Conservation (phyloP, 805 yeast species). For the Teunomyces lycoperdinae region DNA sequence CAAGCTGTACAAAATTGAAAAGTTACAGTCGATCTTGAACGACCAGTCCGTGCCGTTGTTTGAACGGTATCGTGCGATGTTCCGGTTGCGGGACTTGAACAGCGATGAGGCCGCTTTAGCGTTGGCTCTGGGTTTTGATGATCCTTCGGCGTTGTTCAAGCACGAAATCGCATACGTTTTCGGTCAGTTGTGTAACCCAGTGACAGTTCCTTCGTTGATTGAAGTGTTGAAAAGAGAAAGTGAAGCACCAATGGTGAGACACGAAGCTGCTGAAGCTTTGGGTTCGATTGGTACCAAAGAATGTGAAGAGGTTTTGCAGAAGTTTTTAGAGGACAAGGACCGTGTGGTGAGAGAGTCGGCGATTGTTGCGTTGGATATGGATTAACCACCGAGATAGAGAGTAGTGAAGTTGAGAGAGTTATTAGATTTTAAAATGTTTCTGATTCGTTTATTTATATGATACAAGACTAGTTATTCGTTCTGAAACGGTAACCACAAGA, state of each 20-base stretch:
- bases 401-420: slow-evolving; percentile 65
- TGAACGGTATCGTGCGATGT: slow-evolving; percentile 97
- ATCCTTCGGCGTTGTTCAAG: slow-evolving; percentile 89
- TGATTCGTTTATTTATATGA: neutral
- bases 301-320: slow-evolving; percentile 81
- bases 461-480: slow-evolving; percentile 66
- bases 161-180: slow-evolving; percentile 98
- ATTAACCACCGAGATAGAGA: slow-evolving; percentile 86
- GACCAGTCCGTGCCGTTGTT: slow-evolving; percentile 78
- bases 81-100: slow-evolving; percentile 92
- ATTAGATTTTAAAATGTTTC: too few species aligned
- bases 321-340: slow-evolving; percentile 76
- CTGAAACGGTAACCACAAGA: slow-evolving; percentile 90
- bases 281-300: slow-evolving; percentile 97
- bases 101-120: slow-evolving; percentile 92
- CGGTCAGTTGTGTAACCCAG: slow-evolving; percentile 95
- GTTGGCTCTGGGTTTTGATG: slow-evolving; percentile 83
- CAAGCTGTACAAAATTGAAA: slow-evolving; percentile 53
- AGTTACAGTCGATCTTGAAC: slow-evolving; percentile 66
- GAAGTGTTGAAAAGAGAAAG: slow-evolving; percentile 70
- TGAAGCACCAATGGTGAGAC: slow-evolving; percentile 99
- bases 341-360: slow-evolving; percentile 96
- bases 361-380: slow-evolving; percentile 96
- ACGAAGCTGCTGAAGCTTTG: slow-evolving; percentile 98
- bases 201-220: slow-evolving; percentile 81